Conservation (phyloP, 2,329 filamentous ascomycete species). For the Aurifilum marmelostoma region DNA sequence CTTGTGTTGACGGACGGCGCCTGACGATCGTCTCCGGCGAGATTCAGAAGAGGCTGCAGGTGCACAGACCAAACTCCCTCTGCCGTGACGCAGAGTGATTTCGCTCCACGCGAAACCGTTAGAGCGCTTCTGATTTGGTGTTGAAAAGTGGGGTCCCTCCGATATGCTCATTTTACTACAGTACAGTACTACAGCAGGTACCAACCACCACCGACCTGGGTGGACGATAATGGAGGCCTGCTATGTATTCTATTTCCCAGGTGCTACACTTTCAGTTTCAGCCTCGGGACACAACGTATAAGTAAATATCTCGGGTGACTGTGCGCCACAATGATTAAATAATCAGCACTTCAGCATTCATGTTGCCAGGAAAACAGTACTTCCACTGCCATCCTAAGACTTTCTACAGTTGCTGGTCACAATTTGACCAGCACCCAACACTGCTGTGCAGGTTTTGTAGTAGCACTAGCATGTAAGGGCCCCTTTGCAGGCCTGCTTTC, state of each 20-base stretch:
- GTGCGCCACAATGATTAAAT: neutral
- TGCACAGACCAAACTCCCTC: constrained; percentile 11
- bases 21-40: neutral
- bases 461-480: too few relatives aligned
- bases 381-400: neutral
- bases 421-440: neutral
- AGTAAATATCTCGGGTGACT: neutral
- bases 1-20: neutral
- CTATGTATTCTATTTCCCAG: neutral
- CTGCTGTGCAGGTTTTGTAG: too few relatives aligned
- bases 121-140: constrained; percentile 12
- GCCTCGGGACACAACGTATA: neutral
- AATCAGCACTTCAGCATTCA: neutral
- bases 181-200: neutral
- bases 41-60: constrained; percentile 24
- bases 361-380: neutral
- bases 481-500: neutral
- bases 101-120: constrained; percentile 17
- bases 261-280: neutral
- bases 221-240: neutral
- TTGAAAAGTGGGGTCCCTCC: neutral
- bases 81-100: constrained; percentile 24
- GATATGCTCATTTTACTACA: constrained; percentile 22
- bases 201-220: neutral
- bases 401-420: neutral